Evolutionary conservation across 352 stramenopile species (phyloP), one percentile per base, ranked within the genome.

Genomic region (Pythium rishiriense): DNA sequence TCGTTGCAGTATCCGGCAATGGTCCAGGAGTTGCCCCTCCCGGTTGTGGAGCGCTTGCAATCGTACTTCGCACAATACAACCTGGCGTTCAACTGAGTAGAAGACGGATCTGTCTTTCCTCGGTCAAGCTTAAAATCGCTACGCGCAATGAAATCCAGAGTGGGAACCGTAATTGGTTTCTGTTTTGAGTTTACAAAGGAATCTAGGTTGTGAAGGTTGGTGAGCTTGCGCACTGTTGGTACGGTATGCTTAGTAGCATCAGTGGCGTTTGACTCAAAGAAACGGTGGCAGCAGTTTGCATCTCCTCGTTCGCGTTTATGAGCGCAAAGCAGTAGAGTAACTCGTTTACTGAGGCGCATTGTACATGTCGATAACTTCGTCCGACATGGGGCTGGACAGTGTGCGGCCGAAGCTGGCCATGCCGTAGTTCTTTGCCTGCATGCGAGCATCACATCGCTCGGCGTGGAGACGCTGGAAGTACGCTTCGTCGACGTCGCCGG

Each of bases 351-450:
- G 83, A 46, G 82, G 80, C 47, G 84, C 83, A 74, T 94, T 94
- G 78, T 94, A 91, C 81, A 94, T 93, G 72, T 94, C 86, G 49
- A 94, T 93, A 49, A 85, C 85, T 68, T 94, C 86, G 58, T 94
- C 86, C 0, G 81, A 90, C 72, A 86, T 74, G 19, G 85, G 83
- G 26, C 78, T 89, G 35, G 83, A 91, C 48, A 95, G 76, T 41
- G 86, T 93, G 41, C 84, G 81, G 62, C 79, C 88, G 66, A 93
- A 90, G 17, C 82, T 69, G 25, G 81, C 81, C 61, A 91, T 81
- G 24, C 84, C 86, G 67, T 85, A 77, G 69, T 95, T 94, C 79
- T 94, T 94, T 28, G 85, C 81, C 55, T 90, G 74, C 85, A 94
- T 94, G 48, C 79, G 81, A 17, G 85, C 81, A 49, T 96, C 87